Evolutionary conservation across 371 early-diverging fungal species (phyloP), one percentile per base, ranked within the genome.

Genomic region (Ordospora pajunii): DNA sequence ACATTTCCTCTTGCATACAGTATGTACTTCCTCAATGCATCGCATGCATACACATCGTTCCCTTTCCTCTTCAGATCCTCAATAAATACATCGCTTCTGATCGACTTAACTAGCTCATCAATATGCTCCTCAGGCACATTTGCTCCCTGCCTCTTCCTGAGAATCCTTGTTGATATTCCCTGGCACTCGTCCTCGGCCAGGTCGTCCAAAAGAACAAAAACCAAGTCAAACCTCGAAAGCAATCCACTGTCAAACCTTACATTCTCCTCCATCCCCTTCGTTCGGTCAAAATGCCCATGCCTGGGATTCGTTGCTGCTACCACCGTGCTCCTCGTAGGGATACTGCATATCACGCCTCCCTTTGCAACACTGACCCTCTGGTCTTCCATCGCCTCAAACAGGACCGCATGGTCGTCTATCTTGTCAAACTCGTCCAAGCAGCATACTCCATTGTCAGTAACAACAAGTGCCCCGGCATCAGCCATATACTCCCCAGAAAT

Each of bases 401-500:
- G 49, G 37, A 58, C 66, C 12, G 42, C 43, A 5, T 64, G 84
- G 64, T 86, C 86, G 8, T 84, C 80, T 70, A 88, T 84, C 78
- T 88, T 88, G 79, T 88, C 89, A 76, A 88, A 87, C 80, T 88
- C 89, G 79, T 88, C 89, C 45, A 88, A 84, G 14, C 87, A 88
- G 65, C 88, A 88, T 73, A 87, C 81, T 14, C 89, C 89, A 78
- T 86, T 84, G 78, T 89, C 88, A 49, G 86, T 84, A 25, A 89
- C 82, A 8, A 90, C 87, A 50, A 89, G 76, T 14, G 87, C 88
- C 22, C 86, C 90, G 2, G 90, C 90, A 62, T 92, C 91, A 21
- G 91, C 84, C 5, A 88, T 89, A 83, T 88, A 90, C 46, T 91
- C 91, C 17, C 88, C 89, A 0, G 89, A 87, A 9, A 87, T 87